Base-by-base conservation (phyloP, 1,284 basidiomycete genomes). In the Ganoderma lucidum region DNA sequence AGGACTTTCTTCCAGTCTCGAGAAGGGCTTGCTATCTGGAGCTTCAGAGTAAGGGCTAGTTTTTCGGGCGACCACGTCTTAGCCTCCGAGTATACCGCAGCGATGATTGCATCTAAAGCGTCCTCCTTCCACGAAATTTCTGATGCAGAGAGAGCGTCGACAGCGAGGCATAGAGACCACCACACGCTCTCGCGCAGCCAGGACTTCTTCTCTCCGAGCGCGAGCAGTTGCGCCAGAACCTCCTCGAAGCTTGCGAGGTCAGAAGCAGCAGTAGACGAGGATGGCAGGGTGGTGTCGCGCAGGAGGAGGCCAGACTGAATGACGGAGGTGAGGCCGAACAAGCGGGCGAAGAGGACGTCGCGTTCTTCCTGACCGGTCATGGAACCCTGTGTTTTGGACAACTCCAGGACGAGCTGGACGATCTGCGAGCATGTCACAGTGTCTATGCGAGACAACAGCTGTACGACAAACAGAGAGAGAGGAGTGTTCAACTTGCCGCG, bases 141-240 rank as follows among this genome's bases (percentile, higher is more conserved):
- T 8, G 90, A 90, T 1, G 78, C 80, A 41, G 87, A 77, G 51
- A 97, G 80, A 2, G 84, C 84, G 69, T 92, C 87, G 37, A 93
- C 76, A 0, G 90, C 91, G 60, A 93, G 83, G 59, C 86, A 81
- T 44, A 97, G 83, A 30, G 91, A 88, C 92, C 96, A 98, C 89
- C 94, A 97, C 19, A 91, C 92, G 77, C 94, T 94, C 82, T 99
- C 97, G 53, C 93, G 86, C 68, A 99, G 82, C 96, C 97, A 99
- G 0, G 91, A 90, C 80, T 97, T 98, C 78, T 91, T 89, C 75
- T 93, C 89, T 17, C 94, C 94, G 51, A 98, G 83, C 1, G 83
- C 84, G 37, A 93, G 75, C 17, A 99, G 85, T 70, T 92, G 84
- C 19, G 83, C 81, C 69, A 97, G 78, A 32, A 91, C 85, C n/a